phyloP scores from a whole-genome alignment of 208 protist genomes.

The Acanthamoeba healyi region DNA sequence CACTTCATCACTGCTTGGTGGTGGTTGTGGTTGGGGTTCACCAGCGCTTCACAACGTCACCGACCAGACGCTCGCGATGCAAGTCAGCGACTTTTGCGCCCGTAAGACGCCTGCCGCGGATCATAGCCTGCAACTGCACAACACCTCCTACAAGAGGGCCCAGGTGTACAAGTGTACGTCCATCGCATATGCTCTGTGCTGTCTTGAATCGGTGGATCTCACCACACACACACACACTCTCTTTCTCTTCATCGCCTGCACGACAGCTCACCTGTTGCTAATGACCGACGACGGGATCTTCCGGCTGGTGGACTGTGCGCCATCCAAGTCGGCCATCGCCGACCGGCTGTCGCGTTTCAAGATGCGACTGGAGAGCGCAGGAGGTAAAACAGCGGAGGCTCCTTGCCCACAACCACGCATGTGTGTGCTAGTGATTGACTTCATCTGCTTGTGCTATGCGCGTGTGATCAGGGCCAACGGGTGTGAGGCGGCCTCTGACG shows the following conservation, averaged over 20 bases:
- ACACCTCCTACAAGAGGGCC: background rate
- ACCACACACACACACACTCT: no score
- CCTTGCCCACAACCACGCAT: no score
- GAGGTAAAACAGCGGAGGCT: background rate
- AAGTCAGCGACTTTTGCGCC: background rate
- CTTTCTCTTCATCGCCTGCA: background rate
- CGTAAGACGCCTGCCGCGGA: no score
- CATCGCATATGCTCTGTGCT: background rate
- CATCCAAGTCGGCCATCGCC: background rate
- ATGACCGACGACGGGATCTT: background rate
- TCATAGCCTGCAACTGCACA: background rate
- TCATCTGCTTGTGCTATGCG: no score
- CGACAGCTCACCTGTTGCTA: background rate
- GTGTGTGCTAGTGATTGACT: no score
- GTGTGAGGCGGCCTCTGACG: no score
- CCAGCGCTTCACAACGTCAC: background rate
- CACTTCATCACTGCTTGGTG: no score
- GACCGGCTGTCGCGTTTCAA: background rate
- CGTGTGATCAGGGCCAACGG: no score
- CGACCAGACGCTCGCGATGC: background rate
- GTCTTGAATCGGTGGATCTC: background rate
- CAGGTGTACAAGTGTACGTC: background rate
- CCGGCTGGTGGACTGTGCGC: background rate
- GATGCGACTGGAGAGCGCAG: background rate
- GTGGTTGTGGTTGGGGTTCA: no score